phyloP scores from a whole-genome alignment of 2,329 filamentous ascomycete species.

The Fusarium chaquense region DNA sequence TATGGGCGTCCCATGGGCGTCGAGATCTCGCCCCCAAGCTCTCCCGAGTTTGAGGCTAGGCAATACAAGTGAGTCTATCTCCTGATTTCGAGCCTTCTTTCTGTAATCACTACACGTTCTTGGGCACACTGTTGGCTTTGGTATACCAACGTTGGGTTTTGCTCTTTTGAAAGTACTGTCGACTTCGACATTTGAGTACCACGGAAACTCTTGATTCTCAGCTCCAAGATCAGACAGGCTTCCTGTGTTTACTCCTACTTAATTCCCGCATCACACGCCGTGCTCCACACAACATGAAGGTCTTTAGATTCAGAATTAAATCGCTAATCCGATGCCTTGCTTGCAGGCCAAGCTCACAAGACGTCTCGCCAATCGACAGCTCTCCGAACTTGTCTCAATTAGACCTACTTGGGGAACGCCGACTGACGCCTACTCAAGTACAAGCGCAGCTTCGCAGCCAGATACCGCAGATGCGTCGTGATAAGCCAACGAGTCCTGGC shows the following conservation, averaged over 20 bases:
- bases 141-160: not conserved
- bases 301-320: slow-evolving; percentile 10
- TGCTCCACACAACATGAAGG: slow-evolving; percentile 27
- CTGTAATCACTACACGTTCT: slow-evolving; percentile 13
- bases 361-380: slow-evolving; percentile 68
- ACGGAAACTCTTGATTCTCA: not conserved
- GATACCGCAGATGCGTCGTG: slow-evolving; percentile 66
- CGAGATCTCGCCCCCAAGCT: slow-evolving; percentile 68
- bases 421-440: slow-evolving; percentile 31
- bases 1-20: slow-evolving; percentile 56
- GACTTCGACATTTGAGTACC: not conserved
- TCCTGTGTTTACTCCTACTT: not conserved
- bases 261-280: not conserved
- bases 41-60: slow-evolving; percentile 60
- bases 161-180: not conserved
- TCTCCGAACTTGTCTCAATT: slow-evolving; percentile 53
- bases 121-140: slow-evolving; percentile 25
- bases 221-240: not conserved
- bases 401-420: slow-evolving; percentile 35
- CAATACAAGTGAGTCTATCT: slow-evolving; percentile 57
- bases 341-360: slow-evolving; percentile 47
- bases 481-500: slow-evolving; percentile 61
- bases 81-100: slow-evolving; percentile 2
- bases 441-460: slow-evolving; percentile 53
- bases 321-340: slow-evolving; percentile 43